Base-by-base conservation (phyloP, 768 basidiomycete species). In the Arthromyces matolae region DNA sequence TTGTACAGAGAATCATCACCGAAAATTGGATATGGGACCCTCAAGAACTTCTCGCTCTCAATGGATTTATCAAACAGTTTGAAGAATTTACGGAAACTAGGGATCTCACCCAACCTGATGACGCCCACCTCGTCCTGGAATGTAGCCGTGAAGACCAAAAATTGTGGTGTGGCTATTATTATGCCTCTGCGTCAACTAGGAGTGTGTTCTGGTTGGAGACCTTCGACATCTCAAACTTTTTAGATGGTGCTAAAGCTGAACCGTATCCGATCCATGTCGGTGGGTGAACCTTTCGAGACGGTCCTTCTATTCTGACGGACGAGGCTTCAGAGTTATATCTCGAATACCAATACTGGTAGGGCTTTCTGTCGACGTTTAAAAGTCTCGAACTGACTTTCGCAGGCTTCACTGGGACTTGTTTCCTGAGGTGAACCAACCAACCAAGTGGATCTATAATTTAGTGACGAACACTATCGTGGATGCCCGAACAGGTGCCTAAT, bases 21-120 rank as follows among this genome's bases (percentile, higher is more conserved):
- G 48, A 49, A 24, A 37, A 41, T 18, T 49, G 48, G 48, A 41
- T 49, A 33, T 49, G 41, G 41, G 18, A 49, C 29, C n/a, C 16
- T n/a, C n/a, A 27, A 19, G 42, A 42, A 29, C n/a, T 36, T 14
- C 22, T 9, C 3, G 8, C n/a, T 18, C 2, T 49, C 3, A 16
- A 41, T 19, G 20, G 34, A 9, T 49, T 49, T 14, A 42, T 49
- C 13, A 16, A 18, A 9, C 32, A 49, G 19, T 34, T 49, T 4
- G 48, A 49, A 29, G 34, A 14, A 6, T 43, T 37, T 18, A 35
- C 41, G 3, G 32, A 28, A 22, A 19, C 19, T 4, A 41, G 25
- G 19, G 33, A 22, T 14, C 16, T 29, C 12, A n/a, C 19, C n/a
- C 19, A 41, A 18, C 34, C 48, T 22, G n/a, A 10, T 12, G 48